phyloP scores from a whole-genome alignment of 805 yeast genomes.

The Pichia cabralensis region DNA sequence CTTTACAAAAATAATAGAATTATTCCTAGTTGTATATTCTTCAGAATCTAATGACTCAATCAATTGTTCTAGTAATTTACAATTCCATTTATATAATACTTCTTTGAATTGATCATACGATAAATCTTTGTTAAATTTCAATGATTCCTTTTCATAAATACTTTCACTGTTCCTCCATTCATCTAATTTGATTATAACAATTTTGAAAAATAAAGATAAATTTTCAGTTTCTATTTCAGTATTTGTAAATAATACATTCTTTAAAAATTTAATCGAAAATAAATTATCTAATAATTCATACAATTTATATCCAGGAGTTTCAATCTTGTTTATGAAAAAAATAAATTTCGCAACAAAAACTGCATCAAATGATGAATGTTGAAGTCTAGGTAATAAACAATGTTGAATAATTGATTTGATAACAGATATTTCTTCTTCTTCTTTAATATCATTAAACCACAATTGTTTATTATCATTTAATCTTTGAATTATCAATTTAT shows the following conservation, averaged over 20 bases:
- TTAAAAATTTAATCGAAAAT: slow-evolving; percentile 33
- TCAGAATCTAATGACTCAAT: slow-evolving; percentile 33
- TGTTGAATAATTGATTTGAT: slow-evolving; percentile 27
- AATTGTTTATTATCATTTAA: slow-evolving; percentile 20
- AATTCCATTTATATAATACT: slow-evolving; percentile 47
- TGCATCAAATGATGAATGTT: slow-evolving; percentile 80
- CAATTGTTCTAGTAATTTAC: slow-evolving; percentile 34
- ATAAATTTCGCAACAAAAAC: slow-evolving; percentile 55
- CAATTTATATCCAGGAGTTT: slow-evolving; percentile 27
- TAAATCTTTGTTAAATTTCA: background rate
- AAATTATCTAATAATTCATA: slow-evolving; percentile 36
- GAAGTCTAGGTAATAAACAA: slow-evolving; percentile 67
- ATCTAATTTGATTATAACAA: slow-evolving; percentile 34
- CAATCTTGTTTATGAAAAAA: slow-evolving; percentile 34
- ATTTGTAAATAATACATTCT: slow-evolving; percentile 53
- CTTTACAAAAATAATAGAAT: slow-evolving; percentile 69
- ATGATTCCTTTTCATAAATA: slow-evolving; percentile 15
- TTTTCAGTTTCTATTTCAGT: slow-evolving; percentile 77
- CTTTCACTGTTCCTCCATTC: slow-evolving; percentile 20
- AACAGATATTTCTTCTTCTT: slow-evolving; percentile 31
- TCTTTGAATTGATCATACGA: slow-evolving; percentile 28
- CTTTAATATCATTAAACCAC: slow-evolving; percentile 33
- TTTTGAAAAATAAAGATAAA: slow-evolving; percentile 62
- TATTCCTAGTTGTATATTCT: slow-evolving; percentile 72
- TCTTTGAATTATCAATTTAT: slow-evolving; percentile 21